Percentiles rank a stretch among this genome's conserved stretches.
Evolutionary conservation across 208 protist genomes (phyloP).

Genomic region (Crithidia brevicula): DNA sequence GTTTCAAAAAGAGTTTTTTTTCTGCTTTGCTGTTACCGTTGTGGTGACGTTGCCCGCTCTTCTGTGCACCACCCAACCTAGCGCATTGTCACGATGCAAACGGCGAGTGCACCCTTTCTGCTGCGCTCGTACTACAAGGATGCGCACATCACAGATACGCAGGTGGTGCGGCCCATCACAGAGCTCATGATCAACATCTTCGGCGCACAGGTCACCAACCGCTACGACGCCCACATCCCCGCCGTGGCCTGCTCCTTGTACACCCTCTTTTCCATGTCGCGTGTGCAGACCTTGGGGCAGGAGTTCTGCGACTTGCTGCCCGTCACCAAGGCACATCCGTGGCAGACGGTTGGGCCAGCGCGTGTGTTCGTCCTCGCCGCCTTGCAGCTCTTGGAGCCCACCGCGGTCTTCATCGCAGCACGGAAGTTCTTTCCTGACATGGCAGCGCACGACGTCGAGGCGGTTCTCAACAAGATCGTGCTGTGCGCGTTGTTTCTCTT

Average conservation of each 20-base stretch:
- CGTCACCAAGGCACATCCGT: conserved; percentile 46
- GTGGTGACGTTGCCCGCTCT: too few species aligned
- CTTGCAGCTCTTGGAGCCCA: conserved; percentile 65
- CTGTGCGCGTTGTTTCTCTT: conserved; percentile 78
- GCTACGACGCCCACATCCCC: conserved; percentile 66
- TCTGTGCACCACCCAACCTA: too few species aligned
- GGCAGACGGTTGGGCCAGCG: conserved; percentile 44
- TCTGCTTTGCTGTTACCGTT: too few species aligned
- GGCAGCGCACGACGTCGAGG: conserved; percentile 66
- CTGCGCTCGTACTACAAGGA: conserved; percentile 88
- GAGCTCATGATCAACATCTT: conserved; percentile 73
- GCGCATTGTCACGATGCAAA: conserved; percentile 50
- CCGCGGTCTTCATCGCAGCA: conserved; percentile 50
- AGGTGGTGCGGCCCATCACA: conserved; percentile 62
- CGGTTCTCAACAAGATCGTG: conserved; percentile 51
- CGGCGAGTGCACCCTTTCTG: conserved; percentile 82
- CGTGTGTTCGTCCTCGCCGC: conserved; percentile 63
- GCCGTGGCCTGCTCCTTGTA: conserved; percentile 66
- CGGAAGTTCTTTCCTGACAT: conserved; percentile 61
- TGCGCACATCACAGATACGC: conserved; percentile 68
- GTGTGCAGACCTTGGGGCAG: conserved; percentile 81
- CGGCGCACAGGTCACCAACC: conserved; percentile 80
- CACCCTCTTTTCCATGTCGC: conserved; percentile 63
- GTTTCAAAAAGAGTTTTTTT: too few species aligned
- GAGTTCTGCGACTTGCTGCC: conserved; percentile 89